A percentile compares a stretch with the other conserved stretches of the same genome.
These are phyloP conservation scores for Mycena crocata DNA, from an alignment of 768 basidiomycete species.

Conservation along the genomic window DNA sequence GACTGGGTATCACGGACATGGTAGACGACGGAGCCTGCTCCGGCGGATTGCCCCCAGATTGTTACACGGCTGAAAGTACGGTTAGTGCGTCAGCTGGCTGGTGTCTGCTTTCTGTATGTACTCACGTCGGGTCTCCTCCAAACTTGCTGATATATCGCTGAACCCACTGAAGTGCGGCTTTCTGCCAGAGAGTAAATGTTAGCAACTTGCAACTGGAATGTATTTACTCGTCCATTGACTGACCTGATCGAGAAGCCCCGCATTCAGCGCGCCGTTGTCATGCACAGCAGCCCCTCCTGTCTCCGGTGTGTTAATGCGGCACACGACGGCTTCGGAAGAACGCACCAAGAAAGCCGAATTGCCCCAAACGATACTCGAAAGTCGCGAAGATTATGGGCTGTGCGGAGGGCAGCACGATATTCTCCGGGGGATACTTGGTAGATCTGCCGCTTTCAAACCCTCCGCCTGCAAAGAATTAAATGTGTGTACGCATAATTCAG, in stretches of 20 bases:
- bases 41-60: conserved; percentile 58
- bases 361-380: conserved; percentile 56
- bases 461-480: conserved; percentile 46
- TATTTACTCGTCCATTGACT: not conserved
- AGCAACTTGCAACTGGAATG: no score
- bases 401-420: conserved; percentile 45
- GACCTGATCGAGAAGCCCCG: conserved; percentile 56
- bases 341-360: conserved; percentile 55
- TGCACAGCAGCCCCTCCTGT: conserved; percentile 48
- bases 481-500: not conserved
- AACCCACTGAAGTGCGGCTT: conserved; percentile 52
- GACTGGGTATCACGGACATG: conserved; percentile 40
- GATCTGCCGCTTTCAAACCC: conserved; percentile 54
- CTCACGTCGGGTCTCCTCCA: conserved; percentile 51
- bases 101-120: not conserved
- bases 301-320: not conserved
- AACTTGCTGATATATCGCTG: conserved; percentile 51
- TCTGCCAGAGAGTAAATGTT: conserved; percentile 35
- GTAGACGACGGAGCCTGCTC: conserved; percentile 58
- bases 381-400: conserved; percentile 54
- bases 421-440: conserved; percentile 48
- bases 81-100: not conserved
- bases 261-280: conserved; percentile 50
- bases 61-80: conserved; percentile 49
- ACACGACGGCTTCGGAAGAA: not conserved